Base-by-base conservation (phyloP, 2,329 filamentous ascomycete genomes). In the Fusarium poae region DNA sequence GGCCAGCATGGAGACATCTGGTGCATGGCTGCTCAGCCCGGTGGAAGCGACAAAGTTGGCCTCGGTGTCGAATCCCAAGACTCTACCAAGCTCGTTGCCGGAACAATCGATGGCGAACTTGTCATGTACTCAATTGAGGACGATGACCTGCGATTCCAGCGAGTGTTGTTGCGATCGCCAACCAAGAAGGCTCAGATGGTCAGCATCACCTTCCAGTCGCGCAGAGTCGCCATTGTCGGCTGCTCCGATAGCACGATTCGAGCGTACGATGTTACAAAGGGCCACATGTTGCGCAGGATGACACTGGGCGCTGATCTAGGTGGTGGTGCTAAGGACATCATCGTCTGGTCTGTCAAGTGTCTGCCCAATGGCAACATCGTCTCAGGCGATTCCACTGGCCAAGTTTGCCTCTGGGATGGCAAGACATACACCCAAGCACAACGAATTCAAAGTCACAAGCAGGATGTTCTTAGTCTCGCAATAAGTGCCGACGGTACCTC, bases 171-270 rank as follows among this genome's bases (percentile, higher is more conserved):
- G 40, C 86, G 92, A 68, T 91, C 93, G 3, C 89, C 92, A 3
- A 91, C 91, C 30, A 97, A 95, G 82, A 94, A 92, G 80, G 89
- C 93, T 34, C 91, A 95, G 75, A 95, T 97, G 76, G 89, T 98
- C 74, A 97, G 93, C 81, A 89, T 99, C 67, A 88, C 91, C 25
- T 99, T 97, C 81, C 94, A 97, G 80, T 91, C 92, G 70, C 89
- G 91, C 59, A 88, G 95, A 75, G 89, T 90, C 34, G 89, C 95
- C 61, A 88, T 97, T 42, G 94, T 95, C 35, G 96, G 96, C 23
- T 98, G 96, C 78, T 95, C 94, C n/a, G 95, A 99, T 81, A 94
- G 94, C 79, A 93, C 89, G n/a, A 96, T 99, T 70, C 91, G 95
- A 66, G 88, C 96, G 54, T 97, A 94, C 80, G 94, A 98, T 77